Base-by-base conservation (phyloP, 305 asterid species). In the Nicotiana rustica region DNA sequence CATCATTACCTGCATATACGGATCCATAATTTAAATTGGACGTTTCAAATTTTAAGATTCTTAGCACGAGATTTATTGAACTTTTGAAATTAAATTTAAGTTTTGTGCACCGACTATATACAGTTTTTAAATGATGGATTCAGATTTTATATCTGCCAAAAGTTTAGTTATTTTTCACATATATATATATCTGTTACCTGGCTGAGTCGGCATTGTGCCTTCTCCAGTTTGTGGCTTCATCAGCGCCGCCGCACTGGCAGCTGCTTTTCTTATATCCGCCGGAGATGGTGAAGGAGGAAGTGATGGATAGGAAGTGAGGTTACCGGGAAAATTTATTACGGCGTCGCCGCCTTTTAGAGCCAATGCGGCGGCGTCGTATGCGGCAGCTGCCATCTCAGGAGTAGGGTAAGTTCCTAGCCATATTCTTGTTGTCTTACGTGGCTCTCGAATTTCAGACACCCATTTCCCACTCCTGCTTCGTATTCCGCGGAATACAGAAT, bases 391-490 rank as follows among this genome's bases (percentile, higher is more conserved):
- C 91, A 86, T 88, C 70, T 88, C 90, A 5, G 89, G 84, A 6
- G 90, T 70, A 1, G 95, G 95, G 67, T 93, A 92, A 60, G 98
- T 95, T 25, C 97, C 97, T 0, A 95, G 91, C 97, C 98, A 95
- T 78, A 95, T 86, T 1, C 99, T 94, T 0, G 91, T 89, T 0
- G 97, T 91, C 82, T 94, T 94, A 78, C 91, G 90, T 0, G 97
- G 99, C 81, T 94, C 97, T 0, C 97, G 92, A 47, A 92, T 90
- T 84, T 93, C 97, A 1, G 99, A 90, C 21, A 88, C 91, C 91
- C 91, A 88, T 81, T 88, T 88, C 2, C 91, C 88, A 1, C 91
- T 81, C 52, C 91, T 78, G 67, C 87, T 84, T 62, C 91, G 80
- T 60, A 88, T 82, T 41, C 91, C 91, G 0, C 89, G 82, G 75